Percentiles rank a stretch among this genome's conserved stretches.
phyloP scores from a whole-genome alignment of 1,284 basidiomycete genomes.

The Ceratobasidium sp. region DNA sequence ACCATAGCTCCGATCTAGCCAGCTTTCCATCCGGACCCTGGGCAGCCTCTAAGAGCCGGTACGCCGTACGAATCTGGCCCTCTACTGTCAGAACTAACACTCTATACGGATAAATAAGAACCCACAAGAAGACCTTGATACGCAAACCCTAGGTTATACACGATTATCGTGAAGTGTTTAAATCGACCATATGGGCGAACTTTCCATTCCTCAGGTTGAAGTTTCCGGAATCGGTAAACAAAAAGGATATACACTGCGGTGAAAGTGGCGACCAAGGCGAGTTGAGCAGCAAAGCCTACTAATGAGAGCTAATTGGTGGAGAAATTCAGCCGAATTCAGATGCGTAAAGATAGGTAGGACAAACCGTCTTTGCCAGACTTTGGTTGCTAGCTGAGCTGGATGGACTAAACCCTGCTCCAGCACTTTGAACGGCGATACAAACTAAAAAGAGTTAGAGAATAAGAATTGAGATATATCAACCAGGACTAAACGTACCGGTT shows the following conservation, averaged over 20 bases:
- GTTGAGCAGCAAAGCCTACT: not conserved
- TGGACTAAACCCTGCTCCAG: constrained; percentile 2
- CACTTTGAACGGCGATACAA: not conserved
- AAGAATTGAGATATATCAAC: not conserved
- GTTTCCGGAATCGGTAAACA: not conserved
- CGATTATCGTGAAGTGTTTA: not conserved
- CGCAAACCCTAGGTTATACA: not conserved
- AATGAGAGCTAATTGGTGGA: not conserved
- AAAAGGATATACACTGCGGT: constrained; percentile 2
- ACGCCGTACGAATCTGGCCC: constrained; percentile 11
- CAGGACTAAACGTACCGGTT: not conserved
- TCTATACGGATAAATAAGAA: not conserved
- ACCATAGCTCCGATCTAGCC: constrained; percentile 3
- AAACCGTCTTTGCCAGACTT: not conserved
- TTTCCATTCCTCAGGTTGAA: constrained; percentile 3
- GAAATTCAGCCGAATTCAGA: not conserved
- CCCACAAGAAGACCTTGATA: not conserved
- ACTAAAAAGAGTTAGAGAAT: not conserved
- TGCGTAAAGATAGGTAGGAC: not conserved
- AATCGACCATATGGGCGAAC: not conserved
- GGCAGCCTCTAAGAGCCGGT: constrained; percentile 8
- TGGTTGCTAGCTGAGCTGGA: not conserved
- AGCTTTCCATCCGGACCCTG: constrained; percentile 17
- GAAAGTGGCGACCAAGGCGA: not conserved
- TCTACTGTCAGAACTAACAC: not conserved